Evolutionary conservation across 345 rosid genomes (phyloP), one percentile per base, ranked within the genome.

Genomic region (Turnera subulata): DNA sequence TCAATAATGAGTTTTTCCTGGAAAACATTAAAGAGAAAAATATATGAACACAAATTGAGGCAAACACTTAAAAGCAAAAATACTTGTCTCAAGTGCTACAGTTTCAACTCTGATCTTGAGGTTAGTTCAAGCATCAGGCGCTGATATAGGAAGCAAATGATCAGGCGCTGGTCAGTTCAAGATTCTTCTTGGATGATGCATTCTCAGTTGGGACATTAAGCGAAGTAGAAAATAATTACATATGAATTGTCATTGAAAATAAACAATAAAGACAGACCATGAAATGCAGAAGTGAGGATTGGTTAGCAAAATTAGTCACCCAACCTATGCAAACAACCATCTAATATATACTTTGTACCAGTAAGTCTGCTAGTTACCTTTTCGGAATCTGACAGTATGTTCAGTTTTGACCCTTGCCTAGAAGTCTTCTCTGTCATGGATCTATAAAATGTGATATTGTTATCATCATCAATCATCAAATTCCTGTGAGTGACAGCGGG

Each of bases 1-100:
- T 93, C 85, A 55, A 85, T 83, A 67, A 87, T 82, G 48, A 93
- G 82, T 64, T 87, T 85, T 65, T 83, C 78, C 99, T 93, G 84
- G 61, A 64, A 46, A 58, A 15, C 59, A 59, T 42, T 21, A 45
- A 44, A 16, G 57, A 58, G 61, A 35, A 50, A 32, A 53, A 33
- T 20, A 33, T 20, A 59, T 39, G 14, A 39, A 29, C 13, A 42
- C n/a, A 16, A 4, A 18, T 53, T 13, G 29, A 52, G 33, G 66
- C 54, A 67, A 42, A 26, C 26, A 60, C 12, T 18, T 26, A 62
- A 42, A 61, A 44, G 16, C 23, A 46, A 33, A 56, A 63, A 57
- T 56, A 33, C 9, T 37, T 33, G 21, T 39, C 11, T 5, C 19
- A 12, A 19, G 44, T 26, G 10, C 29, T n/a, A n/a, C n/a, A n/a